Evolutionary conservation across 208 protist species (phyloP), one percentile per base, ranked within the genome.

Genomic region (Lotmaria passim): DNA sequence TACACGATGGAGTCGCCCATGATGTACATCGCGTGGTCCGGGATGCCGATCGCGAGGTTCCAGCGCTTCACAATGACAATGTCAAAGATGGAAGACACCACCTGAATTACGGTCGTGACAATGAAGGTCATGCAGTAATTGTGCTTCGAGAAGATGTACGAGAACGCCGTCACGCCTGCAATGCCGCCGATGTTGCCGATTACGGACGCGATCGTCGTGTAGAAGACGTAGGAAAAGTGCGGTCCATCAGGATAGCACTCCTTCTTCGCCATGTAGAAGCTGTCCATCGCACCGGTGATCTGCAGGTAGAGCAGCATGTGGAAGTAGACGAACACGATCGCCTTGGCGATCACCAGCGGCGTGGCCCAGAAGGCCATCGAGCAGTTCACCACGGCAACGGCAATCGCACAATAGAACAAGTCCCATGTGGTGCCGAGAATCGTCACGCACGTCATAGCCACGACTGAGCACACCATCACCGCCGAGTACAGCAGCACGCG

Each of bases 1-100:
- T 79, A 79, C 1, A 95, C 72, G 36, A 93, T 79, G 23, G 72
- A 61, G 47, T 92, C 78, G 34, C 87, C 85, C 24, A 87, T 31
- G 28, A 93, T 73, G 78, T 86, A 95, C 68, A 89, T 81, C 36
- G 70, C 73, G 24, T 80, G 64, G 59, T 93, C 85, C 12, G 77
- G 82, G 34, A 89, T 80, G 46, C 75, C 62, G 30, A 79, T 66
- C 17, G 75, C 30, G n/a, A 70, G 30, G 78, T 91, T 91, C 86
- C 86, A 91, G 43, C 85, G 83, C 73, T 87, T 72, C 38, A 92
- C 81, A 28, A 94, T 89, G 67, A 90, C 82, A 38, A 94, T 55
- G 59, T 94, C 89, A 61, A 92, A 86, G 52, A 91, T 57, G 19
- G 73, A 82, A 33, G 75, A 81, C 2, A 86, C 14, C 21, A 87